These are phyloP conservation scores for Gelatoporia subvermispora DNA, from an alignment of 768 basidiomycete genomes.

Conservation along the genomic window DNA sequence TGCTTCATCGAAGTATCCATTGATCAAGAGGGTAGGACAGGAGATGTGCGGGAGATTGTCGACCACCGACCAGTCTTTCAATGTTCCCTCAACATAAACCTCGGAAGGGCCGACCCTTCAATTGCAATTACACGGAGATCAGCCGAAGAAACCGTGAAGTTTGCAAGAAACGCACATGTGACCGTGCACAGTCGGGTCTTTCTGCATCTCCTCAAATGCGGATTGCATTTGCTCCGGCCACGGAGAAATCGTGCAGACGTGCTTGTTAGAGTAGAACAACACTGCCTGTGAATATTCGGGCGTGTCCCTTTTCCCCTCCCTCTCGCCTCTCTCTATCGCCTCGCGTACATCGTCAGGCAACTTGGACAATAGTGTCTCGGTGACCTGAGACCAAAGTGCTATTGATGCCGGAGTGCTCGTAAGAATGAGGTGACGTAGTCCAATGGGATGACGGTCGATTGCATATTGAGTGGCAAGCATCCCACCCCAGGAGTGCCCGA, in stretches of 20 bases:
- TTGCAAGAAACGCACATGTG: slow-evolving; percentile 25
- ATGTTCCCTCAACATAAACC: slow-evolving; percentile 33
- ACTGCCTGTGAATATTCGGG: neutral
- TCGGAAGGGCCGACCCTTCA: slow-evolving; percentile 30
- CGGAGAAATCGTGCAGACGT: neutral
- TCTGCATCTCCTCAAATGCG: slow-evolving; percentile 19
- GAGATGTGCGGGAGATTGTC: slow-evolving; percentile 39
- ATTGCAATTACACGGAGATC: neutral
- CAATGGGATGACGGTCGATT: slow-evolving; percentile 22
- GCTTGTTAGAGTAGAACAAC: neutral
- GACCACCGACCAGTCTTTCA: slow-evolving; percentile 44
- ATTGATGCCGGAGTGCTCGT: slow-evolving; percentile 24
- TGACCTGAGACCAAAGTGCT: slow-evolving; percentile 24
- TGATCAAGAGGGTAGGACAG: slow-evolving; percentile 29
- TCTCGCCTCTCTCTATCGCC: slow-evolving; percentile 11
- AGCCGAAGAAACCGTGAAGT: neutral
- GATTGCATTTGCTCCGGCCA: slow-evolving; percentile 23
- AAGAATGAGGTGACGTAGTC: slow-evolving; percentile 29
- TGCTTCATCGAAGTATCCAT: slow-evolving; percentile 37
- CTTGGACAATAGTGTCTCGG: slow-evolving; percentile 23
- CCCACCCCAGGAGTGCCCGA: slow-evolving; percentile 40
- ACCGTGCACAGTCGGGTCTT: slow-evolving; percentile 33
- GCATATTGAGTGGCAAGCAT: slow-evolving; percentile 38
- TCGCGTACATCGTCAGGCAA: slow-evolving; percentile 30
- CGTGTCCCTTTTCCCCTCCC: slow-evolving; percentile 1